Conservation (phyloP, 768 basidiomycete species). For the Panaeolus cyanescens region DNA sequence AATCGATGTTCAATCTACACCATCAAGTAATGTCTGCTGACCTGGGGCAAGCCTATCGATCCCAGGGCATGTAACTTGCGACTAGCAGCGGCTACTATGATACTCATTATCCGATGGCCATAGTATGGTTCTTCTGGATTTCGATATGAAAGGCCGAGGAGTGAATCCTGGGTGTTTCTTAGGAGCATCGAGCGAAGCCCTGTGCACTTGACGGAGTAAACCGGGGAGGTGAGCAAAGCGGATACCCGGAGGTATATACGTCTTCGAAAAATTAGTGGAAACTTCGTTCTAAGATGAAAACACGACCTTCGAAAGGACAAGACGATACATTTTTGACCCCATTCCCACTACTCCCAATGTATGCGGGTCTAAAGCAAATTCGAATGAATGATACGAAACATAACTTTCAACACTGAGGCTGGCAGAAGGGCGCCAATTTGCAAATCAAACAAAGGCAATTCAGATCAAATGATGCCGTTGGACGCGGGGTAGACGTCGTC, state of each 20-base stretch:
- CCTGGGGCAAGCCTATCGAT: too few relatives aligned
- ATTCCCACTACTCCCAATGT: too few relatives aligned
- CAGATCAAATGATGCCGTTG: slow-evolving; percentile 1
- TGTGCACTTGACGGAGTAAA: neutral
- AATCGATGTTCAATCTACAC: too few relatives aligned
- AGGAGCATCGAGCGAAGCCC: too few relatives aligned
- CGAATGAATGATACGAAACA: neutral
- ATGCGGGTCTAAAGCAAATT: too few relatives aligned
- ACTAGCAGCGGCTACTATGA: too few relatives aligned
- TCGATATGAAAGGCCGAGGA: neutral
- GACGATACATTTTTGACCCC: too few relatives aligned
- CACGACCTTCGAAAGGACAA: neutral
- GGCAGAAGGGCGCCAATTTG: neutral
- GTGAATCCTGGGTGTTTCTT: too few relatives aligned
- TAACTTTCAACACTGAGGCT: neutral
- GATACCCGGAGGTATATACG: neutral
- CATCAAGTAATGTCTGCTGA: too few relatives aligned
- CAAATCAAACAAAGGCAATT: neutral
- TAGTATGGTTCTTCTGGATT: too few relatives aligned
- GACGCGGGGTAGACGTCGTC: neutral
- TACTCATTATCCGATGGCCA: too few relatives aligned
- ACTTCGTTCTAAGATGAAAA: neutral
- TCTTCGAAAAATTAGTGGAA: neutral
- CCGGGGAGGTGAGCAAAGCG: neutral
- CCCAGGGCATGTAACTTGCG: too few relatives aligned